Conservation (phyloP, 1,284 basidiomycete genomes). For the Cystobasidiaceae sp. region DNA sequence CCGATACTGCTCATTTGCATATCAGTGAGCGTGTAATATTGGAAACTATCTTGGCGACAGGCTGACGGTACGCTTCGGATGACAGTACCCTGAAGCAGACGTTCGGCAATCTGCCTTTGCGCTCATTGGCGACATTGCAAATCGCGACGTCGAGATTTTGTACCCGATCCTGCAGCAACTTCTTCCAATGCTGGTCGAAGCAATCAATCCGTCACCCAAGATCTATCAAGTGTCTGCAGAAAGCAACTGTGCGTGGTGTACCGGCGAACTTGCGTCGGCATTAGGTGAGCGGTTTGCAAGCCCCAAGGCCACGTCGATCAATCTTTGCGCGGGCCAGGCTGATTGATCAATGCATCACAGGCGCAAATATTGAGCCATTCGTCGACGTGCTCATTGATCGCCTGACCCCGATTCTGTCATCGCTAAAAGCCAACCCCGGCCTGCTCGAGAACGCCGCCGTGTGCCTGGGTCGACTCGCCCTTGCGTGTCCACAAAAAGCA, state of each 20-base stretch:
- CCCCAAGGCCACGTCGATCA: too few species aligned
- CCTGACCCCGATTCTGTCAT: constrained; percentile 83
- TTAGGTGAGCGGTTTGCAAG: constrained; percentile 34
- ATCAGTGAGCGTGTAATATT: constrained; percentile 52
- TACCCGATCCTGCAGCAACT: constrained; percentile 77
- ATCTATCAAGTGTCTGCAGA: constrained; percentile 91
- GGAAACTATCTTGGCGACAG: neutral
- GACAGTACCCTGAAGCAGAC: constrained; percentile 83
- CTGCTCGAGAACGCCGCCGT: constrained; percentile 97
- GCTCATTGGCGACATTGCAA: constrained; percentile 93
- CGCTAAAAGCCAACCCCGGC: constrained; percentile 85
- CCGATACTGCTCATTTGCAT: constrained; percentile 74
- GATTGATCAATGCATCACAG: neutral
- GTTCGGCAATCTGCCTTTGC: constrained; percentile 96
- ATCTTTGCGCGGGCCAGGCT: too few species aligned
- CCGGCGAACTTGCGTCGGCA: constrained; percentile 78
- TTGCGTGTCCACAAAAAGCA: constrained; percentile 82
- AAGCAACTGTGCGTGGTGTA: constrained; percentile 99
- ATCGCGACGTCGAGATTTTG: constrained; percentile 82
- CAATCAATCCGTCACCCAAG: constrained; percentile 85
- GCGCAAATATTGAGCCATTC: constrained; percentile 73
- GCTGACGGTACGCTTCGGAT: neutral
- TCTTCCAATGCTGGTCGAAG: constrained; percentile 81
- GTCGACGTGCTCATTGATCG: constrained; percentile 78
- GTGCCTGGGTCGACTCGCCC: constrained; percentile 89